Evolutionary conservation across 495 filamentous ascomycete species (phyloP), one percentile per base, ranked within the genome.

Genomic region (Podospora appendiculata): DNA sequence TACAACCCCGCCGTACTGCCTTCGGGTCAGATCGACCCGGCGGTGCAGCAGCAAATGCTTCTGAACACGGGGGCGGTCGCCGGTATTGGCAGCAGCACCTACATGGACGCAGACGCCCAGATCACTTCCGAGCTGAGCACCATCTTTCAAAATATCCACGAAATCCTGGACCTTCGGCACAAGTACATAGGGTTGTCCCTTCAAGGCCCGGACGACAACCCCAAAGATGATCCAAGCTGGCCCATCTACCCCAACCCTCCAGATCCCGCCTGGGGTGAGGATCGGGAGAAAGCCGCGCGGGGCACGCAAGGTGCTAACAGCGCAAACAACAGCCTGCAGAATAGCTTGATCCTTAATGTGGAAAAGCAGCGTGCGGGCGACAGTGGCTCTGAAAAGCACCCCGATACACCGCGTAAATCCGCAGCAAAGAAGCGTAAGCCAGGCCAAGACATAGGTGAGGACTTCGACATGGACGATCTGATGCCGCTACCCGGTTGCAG

Each of bases 131-230:
- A 98, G 67, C 68, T 98, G 48, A 79, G 76, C 58, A 78, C 79
- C 13, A 96, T 97, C 51, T 97, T 91, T 60, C 82, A 81, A 53
- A 95, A 91, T 58, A 87, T 97, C 51, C 84, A 89, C 65, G 84
- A 82, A 50, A 79, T 96, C 8, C 65, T 95, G 11, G 85, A 94
- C 56, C 74, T 89, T n/a, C 82, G 93, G 33, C 82, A 89, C 58
- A 95, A 89, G 58, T 97, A 96, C 67, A 86, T 97, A 33, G 73
- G 78, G 4, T 66, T 96, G n/a, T 97, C 94, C 0, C 69, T 92
- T 11, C 93, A 98, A 62, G 77, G 82, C 11, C 76, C 82, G 10
- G 73, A 71, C 7, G 87, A 94, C 59, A 95, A 97, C 58, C 93
- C 93, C 0, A 91, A 88, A 53, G 88, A 97, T 69, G 80, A 86